These are phyloP conservation scores for Thielaviopsis populi DNA, from an alignment of 2,329 filamentous ascomycete species.

Conservation along the genomic window DNA sequence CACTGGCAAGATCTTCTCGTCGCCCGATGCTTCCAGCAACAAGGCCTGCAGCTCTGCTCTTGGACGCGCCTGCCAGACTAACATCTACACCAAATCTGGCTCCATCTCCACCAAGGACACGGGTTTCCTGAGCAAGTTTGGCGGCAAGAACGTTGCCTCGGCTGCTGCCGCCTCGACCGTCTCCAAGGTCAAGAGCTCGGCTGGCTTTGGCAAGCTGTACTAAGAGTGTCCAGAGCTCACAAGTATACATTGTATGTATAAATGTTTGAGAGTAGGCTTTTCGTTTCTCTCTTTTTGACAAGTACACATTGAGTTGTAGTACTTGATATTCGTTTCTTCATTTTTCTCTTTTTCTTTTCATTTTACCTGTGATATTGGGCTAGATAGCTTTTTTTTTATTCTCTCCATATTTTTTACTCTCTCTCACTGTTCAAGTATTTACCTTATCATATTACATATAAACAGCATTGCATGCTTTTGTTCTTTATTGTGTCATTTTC, in stretches of 20 bases:
- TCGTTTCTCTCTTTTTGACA: neutral
- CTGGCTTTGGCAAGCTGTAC: conserved; percentile 15
- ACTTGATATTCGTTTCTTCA: neutral
- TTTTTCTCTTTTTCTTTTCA: neutral
- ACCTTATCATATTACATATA: neutral
- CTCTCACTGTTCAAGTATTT: conserved; percentile 1
- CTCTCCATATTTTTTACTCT: neutral
- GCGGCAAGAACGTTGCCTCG: conserved; percentile 37
- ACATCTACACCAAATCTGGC: conserved; percentile 31
- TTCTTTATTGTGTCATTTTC: no score
- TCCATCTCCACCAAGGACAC: conserved; percentile 29
- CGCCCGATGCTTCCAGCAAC: conserved; percentile 24
- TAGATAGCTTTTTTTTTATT: neutral
- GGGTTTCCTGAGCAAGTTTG: conserved; percentile 35
- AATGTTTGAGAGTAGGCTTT: no score
- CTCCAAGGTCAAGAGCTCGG: conserved; percentile 7
- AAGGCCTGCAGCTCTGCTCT: conserved; percentile 30
- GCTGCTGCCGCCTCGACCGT: conserved; percentile 21
- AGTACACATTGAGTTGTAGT: neutral
- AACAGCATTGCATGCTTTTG: neutral
- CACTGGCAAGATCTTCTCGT: conserved; percentile 25
- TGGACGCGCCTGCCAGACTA: conserved; percentile 36
- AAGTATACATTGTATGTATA: no score
- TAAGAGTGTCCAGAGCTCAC: neutral
- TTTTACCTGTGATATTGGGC: neutral